These are phyloP conservation scores for Astrothelium subdiscretum DNA, from an alignment of 495 filamentous ascomycete genomes.

Conservation along the genomic window DNA sequence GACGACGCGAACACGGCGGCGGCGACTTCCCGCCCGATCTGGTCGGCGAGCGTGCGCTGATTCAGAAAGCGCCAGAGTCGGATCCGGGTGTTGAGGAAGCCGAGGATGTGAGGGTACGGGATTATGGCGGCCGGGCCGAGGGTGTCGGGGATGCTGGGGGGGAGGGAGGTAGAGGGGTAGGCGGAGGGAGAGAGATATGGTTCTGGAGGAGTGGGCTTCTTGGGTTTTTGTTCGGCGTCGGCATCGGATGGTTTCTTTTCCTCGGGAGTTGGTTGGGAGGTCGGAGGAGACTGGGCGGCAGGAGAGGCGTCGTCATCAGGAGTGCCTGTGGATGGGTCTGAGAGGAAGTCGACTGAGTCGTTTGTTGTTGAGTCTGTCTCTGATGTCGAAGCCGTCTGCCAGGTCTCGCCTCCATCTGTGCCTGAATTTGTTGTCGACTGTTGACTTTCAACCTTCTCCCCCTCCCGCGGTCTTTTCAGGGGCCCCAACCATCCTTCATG, in stretches of 20 bases:
- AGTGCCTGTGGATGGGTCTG: not conserved
- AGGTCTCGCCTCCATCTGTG: not conserved
- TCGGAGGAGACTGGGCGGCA: slow-evolving; percentile 11
- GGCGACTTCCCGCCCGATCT: slow-evolving; percentile 79
- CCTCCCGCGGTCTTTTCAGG: slow-evolving; percentile 40
- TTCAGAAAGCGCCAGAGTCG: slow-evolving; percentile 83
- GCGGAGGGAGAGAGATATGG: slow-evolving; percentile 56
- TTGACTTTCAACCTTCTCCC: slow-evolving; percentile 11
- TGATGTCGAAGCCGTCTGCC: not conserved
- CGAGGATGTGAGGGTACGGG: slow-evolving; percentile 78
- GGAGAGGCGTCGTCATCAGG: slow-evolving; percentile 26
- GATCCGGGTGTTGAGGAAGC: slow-evolving; percentile 82
- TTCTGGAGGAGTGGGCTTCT: slow-evolving; percentile 43
- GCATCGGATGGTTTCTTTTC: slow-evolving; percentile 6
- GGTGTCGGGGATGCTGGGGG: slow-evolving; percentile 47
- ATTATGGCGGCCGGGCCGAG: slow-evolving; percentile 59
- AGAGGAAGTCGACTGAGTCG: not conserved
- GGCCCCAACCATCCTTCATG: slow-evolving; percentile 97
- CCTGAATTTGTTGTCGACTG: not conserved
- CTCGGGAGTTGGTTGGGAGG: not conserved
- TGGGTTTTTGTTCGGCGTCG: slow-evolving; percentile 34
- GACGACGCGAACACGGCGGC: slow-evolving; percentile 61
- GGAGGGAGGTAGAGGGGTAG: slow-evolving; percentile 52
- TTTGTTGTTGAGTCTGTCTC: slow-evolving; percentile 1
- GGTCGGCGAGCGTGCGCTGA: slow-evolving; percentile 72